Conservation (phyloP, 805 yeast species). For the Kazachstania psychrophila region DNA sequence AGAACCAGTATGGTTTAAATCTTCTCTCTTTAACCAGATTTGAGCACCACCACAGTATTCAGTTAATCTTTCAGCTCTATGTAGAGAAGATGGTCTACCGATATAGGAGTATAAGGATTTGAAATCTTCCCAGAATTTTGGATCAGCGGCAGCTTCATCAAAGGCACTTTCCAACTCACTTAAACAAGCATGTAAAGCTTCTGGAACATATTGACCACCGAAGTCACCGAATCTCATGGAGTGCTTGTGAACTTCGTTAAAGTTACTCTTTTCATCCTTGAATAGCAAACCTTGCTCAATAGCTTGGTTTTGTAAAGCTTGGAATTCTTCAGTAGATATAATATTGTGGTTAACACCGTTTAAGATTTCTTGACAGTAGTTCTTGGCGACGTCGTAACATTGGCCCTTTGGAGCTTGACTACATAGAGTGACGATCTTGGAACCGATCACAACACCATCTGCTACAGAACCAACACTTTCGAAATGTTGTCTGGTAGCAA, state of each 20-base stretch:
- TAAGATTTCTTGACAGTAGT: slow-evolving; percentile 60
- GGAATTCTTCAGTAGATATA: slow-evolving; percentile 30
- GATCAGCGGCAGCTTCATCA: slow-evolving; percentile 82
- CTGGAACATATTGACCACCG: slow-evolving; percentile 99
- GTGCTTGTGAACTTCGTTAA: slow-evolving; percentile 55
- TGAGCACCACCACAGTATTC: slow-evolving; percentile 90
- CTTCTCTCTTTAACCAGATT: slow-evolving; percentile 98
- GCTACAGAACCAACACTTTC: slow-evolving; percentile 66
- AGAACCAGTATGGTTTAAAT: slow-evolving; percentile 81
- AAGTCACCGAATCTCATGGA: slow-evolving; percentile 83
- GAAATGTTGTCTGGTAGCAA: slow-evolving; percentile 87
- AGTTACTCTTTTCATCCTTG: slow-evolving; percentile 19
- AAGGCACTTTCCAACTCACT: slow-evolving; percentile 83
- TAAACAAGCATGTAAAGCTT: slow-evolving; percentile 84
- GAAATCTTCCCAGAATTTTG: slow-evolving; percentile 89
- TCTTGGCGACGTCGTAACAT: slow-evolving; percentile 53
- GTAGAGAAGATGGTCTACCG: slow-evolving; percentile 93
- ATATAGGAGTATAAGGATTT: slow-evolving; percentile 76
- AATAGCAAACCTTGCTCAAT: slow-evolving; percentile 16
- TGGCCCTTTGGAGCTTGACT: slow-evolving; percentile 52
- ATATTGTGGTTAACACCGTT: slow-evolving; percentile 41
- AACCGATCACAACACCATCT: slow-evolving; percentile 95
- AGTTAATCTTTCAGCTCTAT: slow-evolving; percentile 80
- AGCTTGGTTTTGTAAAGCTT: slow-evolving; percentile 27
- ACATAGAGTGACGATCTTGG: slow-evolving; percentile 65